Percentiles rank a stretch among this genome's conserved stretches.
Evolutionary conservation across 495 filamentous ascomycete species (phyloP).

Genomic region (Neurospora discreta): DNA sequence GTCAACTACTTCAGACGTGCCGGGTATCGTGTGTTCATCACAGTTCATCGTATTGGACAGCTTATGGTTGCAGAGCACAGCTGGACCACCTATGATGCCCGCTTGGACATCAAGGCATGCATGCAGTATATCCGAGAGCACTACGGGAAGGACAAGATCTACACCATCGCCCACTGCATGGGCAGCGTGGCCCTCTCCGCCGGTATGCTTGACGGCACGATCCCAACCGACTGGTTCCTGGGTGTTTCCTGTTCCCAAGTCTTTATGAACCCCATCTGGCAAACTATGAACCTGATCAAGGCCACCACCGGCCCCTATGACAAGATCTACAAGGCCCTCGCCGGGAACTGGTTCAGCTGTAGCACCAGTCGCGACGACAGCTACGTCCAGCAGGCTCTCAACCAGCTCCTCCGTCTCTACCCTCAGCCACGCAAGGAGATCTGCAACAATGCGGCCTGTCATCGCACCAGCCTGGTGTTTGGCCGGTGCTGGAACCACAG

Average conservation of each 20-base stretch:
- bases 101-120: constrained; percentile 50
- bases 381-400: constrained; percentile 38
- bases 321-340: constrained; percentile 32
- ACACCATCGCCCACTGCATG: constrained; percentile 57
- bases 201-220: constrained; percentile 54
- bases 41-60: constrained; percentile 51
- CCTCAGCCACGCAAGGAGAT: constrained; percentile 44
- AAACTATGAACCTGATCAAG: constrained; percentile 47
- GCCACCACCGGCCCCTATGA: constrained; percentile 36
- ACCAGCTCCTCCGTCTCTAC: constrained; percentile 49
- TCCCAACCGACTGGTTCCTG: constrained; percentile 44
- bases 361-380: constrained; percentile 35
- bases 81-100: constrained; percentile 51
- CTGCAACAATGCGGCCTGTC: constrained; percentile 53
- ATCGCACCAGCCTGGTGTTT: constrained; percentile 48
- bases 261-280: constrained; percentile 54
- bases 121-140: constrained; percentile 40
- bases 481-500: constrained; percentile 54
- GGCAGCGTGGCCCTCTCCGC: constrained; percentile 48
- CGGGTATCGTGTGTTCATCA: constrained; percentile 48
- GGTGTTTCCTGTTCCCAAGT: constrained; percentile 55
- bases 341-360: constrained; percentile 45
- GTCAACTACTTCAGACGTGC: constrained; percentile 52
- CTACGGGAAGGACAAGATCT: constrained; percentile 30
- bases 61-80: constrained; percentile 38